phyloP scores from a whole-genome alignment of 441 rosid species.

The Adansonia gregorii region DNA sequence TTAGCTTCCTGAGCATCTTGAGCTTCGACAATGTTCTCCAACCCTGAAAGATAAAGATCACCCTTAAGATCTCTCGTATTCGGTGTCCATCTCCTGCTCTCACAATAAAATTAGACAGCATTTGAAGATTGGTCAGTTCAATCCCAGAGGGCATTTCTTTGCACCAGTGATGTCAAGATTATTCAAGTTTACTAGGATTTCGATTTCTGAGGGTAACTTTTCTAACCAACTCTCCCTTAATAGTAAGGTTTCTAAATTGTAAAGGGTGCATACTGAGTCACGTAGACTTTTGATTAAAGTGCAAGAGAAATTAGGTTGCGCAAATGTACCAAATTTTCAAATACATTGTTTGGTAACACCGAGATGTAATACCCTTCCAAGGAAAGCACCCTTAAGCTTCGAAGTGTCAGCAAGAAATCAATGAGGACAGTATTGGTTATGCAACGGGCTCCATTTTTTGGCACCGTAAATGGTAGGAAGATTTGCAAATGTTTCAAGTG shows the following conservation, averaged over 20 bases:
- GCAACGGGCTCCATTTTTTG: not conserved
- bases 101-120: slow-evolving; percentile 26
- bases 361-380: slow-evolving; percentile 25
- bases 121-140: slow-evolving; percentile 14
- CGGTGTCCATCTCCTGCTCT: slow-evolving; percentile 14
- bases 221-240: slow-evolving; percentile 1
- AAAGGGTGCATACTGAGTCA: slow-evolving; percentile 16
- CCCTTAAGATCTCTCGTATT: slow-evolving; percentile 25
- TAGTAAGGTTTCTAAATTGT: slow-evolving; percentile 26
- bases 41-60: slow-evolving; percentile 22
- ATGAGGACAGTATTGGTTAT: slow-evolving; percentile 9
- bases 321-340: slow-evolving; percentile 21
- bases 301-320: slow-evolving; percentile 22
- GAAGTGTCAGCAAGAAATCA: slow-evolving; percentile 24
- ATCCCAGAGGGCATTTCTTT: slow-evolving; percentile 19
- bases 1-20: slow-evolving; percentile 29
- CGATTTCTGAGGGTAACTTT: slow-evolving; percentile 23
- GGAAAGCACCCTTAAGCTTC: slow-evolving; percentile 28
- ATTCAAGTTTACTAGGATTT: slow-evolving; percentile 20
- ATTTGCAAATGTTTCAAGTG: slow-evolving; percentile 16
- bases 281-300: slow-evolving; percentile 20
- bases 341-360: slow-evolving; percentile 16
- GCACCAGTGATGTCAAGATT: slow-evolving; percentile 19
- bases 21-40: slow-evolving; percentile 27
- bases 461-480: slow-evolving; percentile 20